Conservation (phyloP, 352 stramenopile genomes). For the Phytophthora cryptogea region DNA sequence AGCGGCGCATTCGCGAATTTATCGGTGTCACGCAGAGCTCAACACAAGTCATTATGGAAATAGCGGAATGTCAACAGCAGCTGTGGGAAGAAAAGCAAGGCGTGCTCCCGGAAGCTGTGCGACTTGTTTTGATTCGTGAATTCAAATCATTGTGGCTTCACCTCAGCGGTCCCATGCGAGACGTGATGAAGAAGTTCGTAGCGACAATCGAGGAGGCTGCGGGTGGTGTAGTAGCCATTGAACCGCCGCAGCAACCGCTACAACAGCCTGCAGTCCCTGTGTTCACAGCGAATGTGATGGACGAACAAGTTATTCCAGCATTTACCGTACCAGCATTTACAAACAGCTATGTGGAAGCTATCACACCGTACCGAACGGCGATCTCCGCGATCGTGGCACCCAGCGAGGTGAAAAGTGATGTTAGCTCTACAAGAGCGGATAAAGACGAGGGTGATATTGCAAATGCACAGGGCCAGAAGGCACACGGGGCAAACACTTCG, state of each 20-base stretch:
- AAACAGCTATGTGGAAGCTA: slow-evolving; percentile 12
- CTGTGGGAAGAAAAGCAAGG: slow-evolving; percentile 55
- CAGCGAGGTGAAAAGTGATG: not conserved
- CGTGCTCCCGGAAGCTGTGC: slow-evolving; percentile 40
- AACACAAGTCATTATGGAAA: slow-evolving; percentile 58
- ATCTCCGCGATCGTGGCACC: slow-evolving; percentile 35
- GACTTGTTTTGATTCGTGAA: slow-evolving; percentile 40
- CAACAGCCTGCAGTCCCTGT: not conserved
- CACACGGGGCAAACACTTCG: not conserved
- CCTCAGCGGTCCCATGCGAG: slow-evolving; percentile 54
- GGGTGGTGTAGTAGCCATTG: slow-evolving; percentile 24
- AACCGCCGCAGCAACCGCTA: slow-evolving; percentile 5
- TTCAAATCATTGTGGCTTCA: slow-evolving; percentile 52
- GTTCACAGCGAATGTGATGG: slow-evolving; percentile 10
- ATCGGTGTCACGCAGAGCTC: slow-evolving; percentile 54
- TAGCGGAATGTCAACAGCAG: slow-evolving; percentile 51
- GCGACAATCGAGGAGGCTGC: slow-evolving; percentile 29
- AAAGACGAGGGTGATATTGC: not conserved
- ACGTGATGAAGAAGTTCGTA: slow-evolving; percentile 50
- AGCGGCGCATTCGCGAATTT: slow-evolving; percentile 70
- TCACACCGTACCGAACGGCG: slow-evolving; percentile 35
- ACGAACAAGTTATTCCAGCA: slow-evolving; percentile 30
- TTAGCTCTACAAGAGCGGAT: slow-evolving; percentile 1
- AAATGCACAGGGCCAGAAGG: not conserved
- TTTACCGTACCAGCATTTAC: slow-evolving; percentile 27